Conservation (phyloP, 495 filamentous ascomycete species). For the Cercophora scortea region DNA sequence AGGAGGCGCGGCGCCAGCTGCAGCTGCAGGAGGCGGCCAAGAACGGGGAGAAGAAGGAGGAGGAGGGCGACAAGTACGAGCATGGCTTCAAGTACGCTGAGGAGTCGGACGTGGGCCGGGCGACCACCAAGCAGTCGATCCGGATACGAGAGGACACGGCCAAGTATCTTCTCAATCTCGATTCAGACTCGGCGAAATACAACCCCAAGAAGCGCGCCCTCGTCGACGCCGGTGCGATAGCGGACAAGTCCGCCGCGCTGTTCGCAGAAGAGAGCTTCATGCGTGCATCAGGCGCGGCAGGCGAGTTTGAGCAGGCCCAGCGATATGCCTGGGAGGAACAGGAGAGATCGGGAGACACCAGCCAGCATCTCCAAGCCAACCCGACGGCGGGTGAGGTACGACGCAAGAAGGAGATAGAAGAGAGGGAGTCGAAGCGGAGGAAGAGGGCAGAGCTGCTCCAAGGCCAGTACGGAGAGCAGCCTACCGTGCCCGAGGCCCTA, state of each 20-base stretch:
- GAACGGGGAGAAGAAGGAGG: conserved; percentile 1
- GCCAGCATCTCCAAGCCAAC: conserved; percentile 87
- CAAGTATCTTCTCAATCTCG: conserved; percentile 93
- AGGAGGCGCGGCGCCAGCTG: conserved; percentile 62
- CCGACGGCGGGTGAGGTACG: conserved; percentile 84
- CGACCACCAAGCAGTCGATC: conserved; percentile 80
- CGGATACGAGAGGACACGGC: conserved; percentile 93
- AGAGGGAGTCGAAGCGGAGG: conserved; percentile 57
- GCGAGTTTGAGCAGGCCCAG: conserved; percentile 86
- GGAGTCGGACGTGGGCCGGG: conserved; percentile 91
- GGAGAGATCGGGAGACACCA: conserved; percentile 65
- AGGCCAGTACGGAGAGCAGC: conserved; percentile 78
- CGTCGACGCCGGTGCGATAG: conserved; percentile 79
- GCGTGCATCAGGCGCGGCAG: conserved; percentile 84
- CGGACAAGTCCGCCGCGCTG: conserved; percentile 74
- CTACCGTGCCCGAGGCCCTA: conserved; percentile 54
- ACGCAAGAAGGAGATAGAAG: conserved; percentile 69
- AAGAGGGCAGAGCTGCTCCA: conserved; percentile 63
- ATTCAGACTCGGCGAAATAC: conserved; percentile 94
- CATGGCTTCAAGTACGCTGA: conserved; percentile 68
- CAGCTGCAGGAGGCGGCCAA: neutral
- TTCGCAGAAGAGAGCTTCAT: conserved; percentile 95
- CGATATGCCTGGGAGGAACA: conserved; percentile 92
- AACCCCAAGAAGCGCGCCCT: conserved; percentile 95
- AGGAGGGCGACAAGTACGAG: conserved; percentile 11